A percentile compares a stretch with the other conserved stretches of the same genome.
phyloP scores from a whole-genome alignment of 1,139 yeast genomes.

The Candida sojae region DNA sequence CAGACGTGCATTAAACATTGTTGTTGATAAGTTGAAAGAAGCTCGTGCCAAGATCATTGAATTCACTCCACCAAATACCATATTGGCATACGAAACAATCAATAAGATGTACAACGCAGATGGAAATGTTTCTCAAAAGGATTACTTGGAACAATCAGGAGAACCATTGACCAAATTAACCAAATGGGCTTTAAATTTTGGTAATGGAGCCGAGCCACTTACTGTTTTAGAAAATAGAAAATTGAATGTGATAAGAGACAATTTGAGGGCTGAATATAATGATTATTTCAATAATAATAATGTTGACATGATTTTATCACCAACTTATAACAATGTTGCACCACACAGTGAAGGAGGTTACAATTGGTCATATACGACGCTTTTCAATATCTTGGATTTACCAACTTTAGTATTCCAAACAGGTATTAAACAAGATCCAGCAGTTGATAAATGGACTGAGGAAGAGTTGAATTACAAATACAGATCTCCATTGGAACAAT shows the following conservation, averaged over 20 bases:
- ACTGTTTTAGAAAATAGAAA: constrained; percentile 49
- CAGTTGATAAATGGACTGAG: constrained; percentile 41
- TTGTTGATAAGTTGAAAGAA: constrained; percentile 26
- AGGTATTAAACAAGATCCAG: constrained; percentile 58
- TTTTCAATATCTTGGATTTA: constrained; percentile 65
- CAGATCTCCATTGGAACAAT: constrained; percentile 48
- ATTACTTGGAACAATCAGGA: constrained; percentile 57
- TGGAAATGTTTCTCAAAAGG: constrained; percentile 57
- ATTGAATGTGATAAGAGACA: constrained; percentile 52
- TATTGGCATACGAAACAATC: constrained; percentile 54
- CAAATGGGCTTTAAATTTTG: constrained; percentile 58
- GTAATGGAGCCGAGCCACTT: constrained; percentile 52
- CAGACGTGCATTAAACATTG: constrained; percentile 30
- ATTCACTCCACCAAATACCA: constrained; percentile 54
- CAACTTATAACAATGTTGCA: constrained; percentile 72
- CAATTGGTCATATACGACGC: constrained; percentile 77
- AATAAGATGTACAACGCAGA: constrained; percentile 56
- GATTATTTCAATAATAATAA: constrained; percentile 53
- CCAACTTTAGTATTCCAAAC: constrained; percentile 66
- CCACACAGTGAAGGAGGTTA: constrained; percentile 64
- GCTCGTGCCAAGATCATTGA: constrained; percentile 36
- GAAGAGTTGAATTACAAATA: constrained; percentile 26
- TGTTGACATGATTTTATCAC: constrained; percentile 68
- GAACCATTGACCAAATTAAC: constrained; percentile 66
- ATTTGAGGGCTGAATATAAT: constrained; percentile 55